A percentile compares a stretch with the other conserved stretches of the same genome.
Conservation (phyloP, 73 alveolate genomes). For the Paramecium primaurelia region DNA sequence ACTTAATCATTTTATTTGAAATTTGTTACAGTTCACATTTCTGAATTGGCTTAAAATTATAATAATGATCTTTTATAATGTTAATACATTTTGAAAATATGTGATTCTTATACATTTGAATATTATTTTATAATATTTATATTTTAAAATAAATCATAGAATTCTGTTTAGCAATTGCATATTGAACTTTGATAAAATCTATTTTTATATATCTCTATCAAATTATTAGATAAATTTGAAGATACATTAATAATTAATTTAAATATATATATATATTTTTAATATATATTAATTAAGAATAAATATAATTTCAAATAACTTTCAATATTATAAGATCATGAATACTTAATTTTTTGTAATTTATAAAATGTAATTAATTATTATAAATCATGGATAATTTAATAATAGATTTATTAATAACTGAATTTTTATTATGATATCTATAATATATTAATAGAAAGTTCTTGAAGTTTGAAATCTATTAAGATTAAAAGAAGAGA, state of each 20-base stretch:
- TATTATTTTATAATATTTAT: background rate
- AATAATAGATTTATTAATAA: background rate
- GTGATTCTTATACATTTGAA: background rate
- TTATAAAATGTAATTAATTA: too few relatives aligned
- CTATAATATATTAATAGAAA: background rate
- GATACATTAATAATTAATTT: too few relatives aligned
- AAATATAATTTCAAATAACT: too few relatives aligned
- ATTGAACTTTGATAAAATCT: background rate
- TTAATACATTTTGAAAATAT: background rate
- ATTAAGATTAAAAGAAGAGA: background rate
- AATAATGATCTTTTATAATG: background rate
- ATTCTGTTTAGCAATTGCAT: background rate
- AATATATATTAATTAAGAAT: too few relatives aligned
- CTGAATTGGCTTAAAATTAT: background rate
- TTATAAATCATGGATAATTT: too few relatives aligned
- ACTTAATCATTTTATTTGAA: background rate
- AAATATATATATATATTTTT: too few relatives aligned
- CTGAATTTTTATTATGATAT: background rate
- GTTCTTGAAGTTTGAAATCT: background rate
- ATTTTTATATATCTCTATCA: too few relatives aligned
- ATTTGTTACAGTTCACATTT: background rate
- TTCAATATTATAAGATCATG: too few relatives aligned
- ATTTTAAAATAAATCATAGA: background rate
- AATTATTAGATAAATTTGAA: too few relatives aligned
- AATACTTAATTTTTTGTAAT: too few relatives aligned